Evolutionary conservation across 2,329 filamentous ascomycete genomes (phyloP).

Genomic region (Byssochlamys sp.): DNA sequence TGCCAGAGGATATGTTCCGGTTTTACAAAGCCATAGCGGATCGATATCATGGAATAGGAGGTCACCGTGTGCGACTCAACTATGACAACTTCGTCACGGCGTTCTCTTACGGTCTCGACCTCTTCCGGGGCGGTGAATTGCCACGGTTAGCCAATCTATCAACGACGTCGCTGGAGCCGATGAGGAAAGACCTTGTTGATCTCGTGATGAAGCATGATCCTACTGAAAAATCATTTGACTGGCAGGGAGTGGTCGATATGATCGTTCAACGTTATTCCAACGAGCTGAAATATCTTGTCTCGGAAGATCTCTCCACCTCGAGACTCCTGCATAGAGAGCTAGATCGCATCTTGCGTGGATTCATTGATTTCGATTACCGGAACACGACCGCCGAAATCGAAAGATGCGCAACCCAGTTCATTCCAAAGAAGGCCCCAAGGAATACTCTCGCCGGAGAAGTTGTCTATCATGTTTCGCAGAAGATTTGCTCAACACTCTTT

Average conservation of each 20-base stretch:
- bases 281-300: constrained; percentile 37
- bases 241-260: constrained; percentile 60
- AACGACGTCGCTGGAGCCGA: constrained; percentile 21
- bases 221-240: constrained; percentile 39
- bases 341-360: constrained; percentile 20
- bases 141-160: constrained; percentile 30
- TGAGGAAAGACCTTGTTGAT: constrained; percentile 37
- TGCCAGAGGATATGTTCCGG: neutral
- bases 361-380: constrained; percentile 25
- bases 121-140: constrained; percentile 31
- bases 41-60: constrained; percentile 25
- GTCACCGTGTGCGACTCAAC: constrained; percentile 36
- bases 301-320: constrained; percentile 15
- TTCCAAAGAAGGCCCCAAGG: constrained; percentile 12
- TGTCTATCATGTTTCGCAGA: constrained; percentile 21
- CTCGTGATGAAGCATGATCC: constrained; percentile 29
- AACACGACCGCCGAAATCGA: constrained; percentile 18
- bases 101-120: constrained; percentile 34
- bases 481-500: constrained; percentile 24
- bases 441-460: constrained; percentile 16
- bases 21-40: constrained; percentile 19
- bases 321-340: constrained; percentile 19
- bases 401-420: constrained; percentile 27
- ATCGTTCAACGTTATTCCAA: constrained; percentile 54
- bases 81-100: constrained; percentile 43